Base-by-base conservation (phyloP, 805 yeast genomes). In the Schwanniomyces vanrijiae region DNA sequence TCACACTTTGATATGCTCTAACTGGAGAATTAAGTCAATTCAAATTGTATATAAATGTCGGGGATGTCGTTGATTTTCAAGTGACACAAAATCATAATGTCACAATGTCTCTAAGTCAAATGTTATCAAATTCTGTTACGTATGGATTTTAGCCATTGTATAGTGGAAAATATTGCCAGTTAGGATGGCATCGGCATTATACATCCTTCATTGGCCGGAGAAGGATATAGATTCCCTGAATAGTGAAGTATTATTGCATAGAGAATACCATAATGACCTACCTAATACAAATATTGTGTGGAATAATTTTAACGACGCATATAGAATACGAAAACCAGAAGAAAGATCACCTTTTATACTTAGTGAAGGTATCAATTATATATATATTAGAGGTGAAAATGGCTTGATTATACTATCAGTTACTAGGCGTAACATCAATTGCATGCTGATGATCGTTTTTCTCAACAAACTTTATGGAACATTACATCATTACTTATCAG, bases 371-470 rank as follows among this genome's bases (percentile, higher is more conserved):
- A 56, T 81, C 40, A 76, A 76, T 55, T 87, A 80, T 60, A 65
- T 81, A n/a, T 80, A 76, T 54, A 63, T 83, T 9, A 66, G 68
- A 51, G 65, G 60, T 25, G 80, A 75, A 47, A 74, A 81, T 51
- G 75, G 70, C 44, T 55, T 80, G 3, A 51, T 71, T 4, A 42
- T 78, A 7, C 47, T 80, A 59, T 66, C 76, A 3, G 79, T 76
- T 1, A 56, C 75, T 1, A 55, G 67, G 20, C 58, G 58, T 25
- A 83, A 86, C 56, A 59, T 78, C 46, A 81, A 86, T 64, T 81
- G 75, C 5, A 76, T 85, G 81, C 77, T 80, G 61, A 66, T 77
- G 18, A 58, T 86, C 40, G 68, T 81, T 5, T 87, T 86, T 57
- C 60, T 88, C 28, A 71, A 78, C 42, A 59, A 66, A 42, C 63